Conservation (phyloP, 1,139 yeast genomes). For the Suhomyces yuchorum region DNA sequence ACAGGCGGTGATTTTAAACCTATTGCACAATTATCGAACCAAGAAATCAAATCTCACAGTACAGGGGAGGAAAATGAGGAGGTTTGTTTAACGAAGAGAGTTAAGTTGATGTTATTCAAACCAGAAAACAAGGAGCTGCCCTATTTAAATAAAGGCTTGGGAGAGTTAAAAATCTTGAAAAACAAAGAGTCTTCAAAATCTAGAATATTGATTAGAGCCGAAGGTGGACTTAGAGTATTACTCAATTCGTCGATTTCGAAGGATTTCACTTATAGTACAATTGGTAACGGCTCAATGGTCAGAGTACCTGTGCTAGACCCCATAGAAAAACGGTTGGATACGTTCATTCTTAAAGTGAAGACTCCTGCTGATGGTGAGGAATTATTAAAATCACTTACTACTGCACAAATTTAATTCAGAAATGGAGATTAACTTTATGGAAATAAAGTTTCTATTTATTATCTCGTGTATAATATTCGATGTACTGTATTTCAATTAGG, state of each 20-base stretch:
- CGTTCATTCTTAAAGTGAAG: slow-evolving; percentile 74
- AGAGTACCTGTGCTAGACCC: slow-evolving; percentile 58
- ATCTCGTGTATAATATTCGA: not conserved
- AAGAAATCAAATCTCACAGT: slow-evolving; percentile 45
- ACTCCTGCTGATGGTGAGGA: slow-evolving; percentile 65
- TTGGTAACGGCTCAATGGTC: slow-evolving; percentile 62
- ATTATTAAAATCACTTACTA: slow-evolving; percentile 57
- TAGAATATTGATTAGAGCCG: slow-evolving; percentile 81
- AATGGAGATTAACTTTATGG: not conserved
- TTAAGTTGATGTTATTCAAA: slow-evolving; percentile 69
- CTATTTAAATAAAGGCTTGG: slow-evolving; percentile 71
- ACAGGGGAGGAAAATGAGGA: slow-evolving; percentile 91
- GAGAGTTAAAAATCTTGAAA: slow-evolving; percentile 73
- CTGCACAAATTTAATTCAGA: slow-evolving; percentile 16
- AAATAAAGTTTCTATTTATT: not conserved
- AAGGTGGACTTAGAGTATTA: slow-evolving; percentile 82
- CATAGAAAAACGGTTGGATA: slow-evolving; percentile 44
- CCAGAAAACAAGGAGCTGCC: slow-evolving; percentile 50
- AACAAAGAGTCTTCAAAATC: slow-evolving; percentile 59
- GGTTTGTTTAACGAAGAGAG: slow-evolving; percentile 60
- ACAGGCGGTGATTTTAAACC: slow-evolving; percentile 51
- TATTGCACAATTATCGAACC: slow-evolving; percentile 43
- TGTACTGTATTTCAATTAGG: too few species aligned
- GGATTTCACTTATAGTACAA: slow-evolving; percentile 54
- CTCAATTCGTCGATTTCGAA: slow-evolving; percentile 61